Evolutionary conservation across 73 alveolate genomes (phyloP).

Genomic region (Stentor coeruleus): DNA sequence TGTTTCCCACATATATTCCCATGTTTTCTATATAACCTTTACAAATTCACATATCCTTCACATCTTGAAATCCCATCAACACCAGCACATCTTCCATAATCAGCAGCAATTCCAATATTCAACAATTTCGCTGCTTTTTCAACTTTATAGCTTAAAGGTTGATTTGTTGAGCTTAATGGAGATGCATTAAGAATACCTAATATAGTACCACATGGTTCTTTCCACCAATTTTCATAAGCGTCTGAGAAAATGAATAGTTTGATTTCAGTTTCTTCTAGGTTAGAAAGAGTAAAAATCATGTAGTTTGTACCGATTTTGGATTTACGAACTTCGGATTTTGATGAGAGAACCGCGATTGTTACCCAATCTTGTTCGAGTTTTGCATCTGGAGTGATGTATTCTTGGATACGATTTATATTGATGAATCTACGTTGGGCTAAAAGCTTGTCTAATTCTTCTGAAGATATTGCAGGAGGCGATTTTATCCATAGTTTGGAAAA

Average conservation of each 20-base stretch:
- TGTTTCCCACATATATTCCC: neutral
- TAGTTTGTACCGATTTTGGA: neutral
- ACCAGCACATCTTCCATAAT: conserved; percentile 8
- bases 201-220: neutral
- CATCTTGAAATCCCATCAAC: neutral
- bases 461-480: neutral
- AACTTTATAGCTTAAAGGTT: neutral
- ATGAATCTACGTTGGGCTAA: neutral
- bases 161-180: neutral
- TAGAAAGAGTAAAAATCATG: neutral
- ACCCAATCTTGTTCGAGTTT: conserved; percentile 13
- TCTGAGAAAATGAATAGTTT: neutral
- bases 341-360: neutral
- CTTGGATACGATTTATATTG: neutral
- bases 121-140: neutral
- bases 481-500: conserved; percentile 7
- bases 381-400: neutral
- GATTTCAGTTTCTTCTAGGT: conserved; percentile 2
- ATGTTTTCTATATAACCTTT: neutral
- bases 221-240: neutral
- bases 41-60: conserved; percentile 16
- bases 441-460: neutral
- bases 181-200: conserved; percentile 4
- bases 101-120: neutral
- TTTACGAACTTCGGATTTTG: neutral